Evolutionary conservation across 768 basidiomycete genomes (phyloP), one percentile per base, ranked within the genome.

Genomic region (Mycena albidolilacea): DNA sequence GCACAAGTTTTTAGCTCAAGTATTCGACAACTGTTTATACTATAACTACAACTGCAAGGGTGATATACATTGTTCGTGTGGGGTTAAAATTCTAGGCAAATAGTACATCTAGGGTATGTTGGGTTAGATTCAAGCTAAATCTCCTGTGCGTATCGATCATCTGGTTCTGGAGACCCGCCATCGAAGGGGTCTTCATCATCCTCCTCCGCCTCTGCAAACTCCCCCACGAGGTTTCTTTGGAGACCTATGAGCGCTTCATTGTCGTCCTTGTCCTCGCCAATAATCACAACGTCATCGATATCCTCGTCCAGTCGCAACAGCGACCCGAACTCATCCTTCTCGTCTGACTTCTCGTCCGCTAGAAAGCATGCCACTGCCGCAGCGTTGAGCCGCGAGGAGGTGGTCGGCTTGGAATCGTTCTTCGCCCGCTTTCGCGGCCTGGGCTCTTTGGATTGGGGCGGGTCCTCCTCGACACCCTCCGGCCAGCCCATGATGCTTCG

Each of bases 231-330:
- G 11, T 44, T 70, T 64, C 57, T 35, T 15, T 41, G 38, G 9
- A 76, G 57, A 72, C 83, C 74, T 82, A 93, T 82, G 66, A 94
- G 84, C 54, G 81, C 83, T 17, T 85, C 81, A 41, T 92, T 81
- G 19, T 87, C 91, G 63, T 91, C 88, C 81, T 90, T 85, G 93
- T 82, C 57, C 89, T 82, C 71, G 78, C 85, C 77, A 73, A 80
- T 68, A 46, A 79, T 58, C 19, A 71, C 46, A 67, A 75, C 46
- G 60, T 75, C 38, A n/a, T 43, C 23, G 7, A n/a, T 12, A n/a
- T 83, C 57, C 77, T 75, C 39, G n/a, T 61, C 74, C 57, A 75
- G 60, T 15, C 23, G 59, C 41, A 72, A 15, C 58, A 76, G 48
- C 9, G 37, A 65, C 14, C 41, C 71, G 21, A 70, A 70, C 5